These are phyloP conservation scores for Castanea mollissima DNA, from an alignment of 306 rosid genomes.

Conservation along the genomic window DNA sequence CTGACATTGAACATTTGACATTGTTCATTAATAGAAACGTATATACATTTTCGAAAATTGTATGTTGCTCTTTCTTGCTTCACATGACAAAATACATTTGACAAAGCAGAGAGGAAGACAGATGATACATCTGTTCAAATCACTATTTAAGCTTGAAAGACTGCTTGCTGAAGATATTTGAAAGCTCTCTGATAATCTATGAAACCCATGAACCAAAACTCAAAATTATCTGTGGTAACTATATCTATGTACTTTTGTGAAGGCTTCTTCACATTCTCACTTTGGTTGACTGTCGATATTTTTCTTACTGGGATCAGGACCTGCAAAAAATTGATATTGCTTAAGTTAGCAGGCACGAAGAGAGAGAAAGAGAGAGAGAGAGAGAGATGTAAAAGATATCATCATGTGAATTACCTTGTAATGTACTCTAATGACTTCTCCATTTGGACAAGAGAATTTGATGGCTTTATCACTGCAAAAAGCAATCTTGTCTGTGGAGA, in stretches of 20 bases:
- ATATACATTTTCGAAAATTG: neutral
- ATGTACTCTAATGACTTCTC: constrained; percentile 43
- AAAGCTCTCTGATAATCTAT: constrained; percentile 42
- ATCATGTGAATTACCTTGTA: constrained; percentile 44
- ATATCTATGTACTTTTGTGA: constrained; percentile 52
- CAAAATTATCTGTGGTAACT: constrained; percentile 52
- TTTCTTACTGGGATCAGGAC: constrained; percentile 49
- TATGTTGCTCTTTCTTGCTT: neutral
- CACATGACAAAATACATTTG: neutral
- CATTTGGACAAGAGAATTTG: constrained; percentile 46
- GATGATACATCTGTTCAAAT: neutral
- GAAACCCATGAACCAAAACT: constrained; percentile 75
- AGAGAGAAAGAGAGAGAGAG: neutral
- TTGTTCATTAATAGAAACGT: neutral
- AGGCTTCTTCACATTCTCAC: constrained; percentile 43
- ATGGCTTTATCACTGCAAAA: constrained; percentile 77
- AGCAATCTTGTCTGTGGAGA: constrained; percentile 68
- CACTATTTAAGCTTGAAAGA: constrained; percentile 23
- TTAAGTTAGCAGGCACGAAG: neutral
- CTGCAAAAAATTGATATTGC: constrained; percentile 21
- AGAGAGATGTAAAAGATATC: neutral
- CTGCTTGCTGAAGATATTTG: constrained; percentile 34
- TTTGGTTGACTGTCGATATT: constrained; percentile 41
- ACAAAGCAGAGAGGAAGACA: neutral
- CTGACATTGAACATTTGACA: neutral